Conservation (phyloP, 495 filamentous ascomycete genomes). For the Aspergillus leporis region DNA sequence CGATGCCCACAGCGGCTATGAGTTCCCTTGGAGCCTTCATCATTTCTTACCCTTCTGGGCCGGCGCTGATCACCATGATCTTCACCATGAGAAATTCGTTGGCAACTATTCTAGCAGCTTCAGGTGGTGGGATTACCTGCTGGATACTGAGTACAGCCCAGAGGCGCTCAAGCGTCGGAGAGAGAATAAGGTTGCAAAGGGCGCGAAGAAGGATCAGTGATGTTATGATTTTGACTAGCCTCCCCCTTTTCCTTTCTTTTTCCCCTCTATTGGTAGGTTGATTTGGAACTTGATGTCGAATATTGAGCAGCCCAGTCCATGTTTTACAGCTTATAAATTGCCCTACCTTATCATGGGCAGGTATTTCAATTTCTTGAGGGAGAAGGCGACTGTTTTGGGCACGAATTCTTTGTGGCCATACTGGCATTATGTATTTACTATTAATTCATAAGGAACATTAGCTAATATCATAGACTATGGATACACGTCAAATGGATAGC, state of each 20-base stretch:
- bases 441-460: not conserved
- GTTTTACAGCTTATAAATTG: not conserved
- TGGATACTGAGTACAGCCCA: constrained; percentile 90
- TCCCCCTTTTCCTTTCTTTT: not conserved
- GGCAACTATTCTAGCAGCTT: constrained; percentile 98
- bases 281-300: not conserved
- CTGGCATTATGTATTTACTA: not conserved
- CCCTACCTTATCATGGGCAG: not conserved
- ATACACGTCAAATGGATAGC: no score
- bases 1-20: constrained; percentile 94
- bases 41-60: constrained; percentile 98
- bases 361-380: not conserved
- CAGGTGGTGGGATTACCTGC: constrained; percentile 95
- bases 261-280: not conserved
- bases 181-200: constrained; percentile 70
- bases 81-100: constrained; percentile 96
- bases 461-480: not conserved
- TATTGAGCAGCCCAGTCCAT: not conserved
- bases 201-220: constrained; percentile 56
- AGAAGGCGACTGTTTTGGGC: not conserved
- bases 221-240: not conserved
- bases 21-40: constrained; percentile 95
- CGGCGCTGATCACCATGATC: constrained; percentile 92
- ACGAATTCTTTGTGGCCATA: not conserved
- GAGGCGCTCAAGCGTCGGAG: constrained; percentile 83